Evolutionary conservation across 495 filamentous ascomycete species (phyloP), one percentile per base, ranked within the genome.

Genomic region (Durotheca rogersii): DNA sequence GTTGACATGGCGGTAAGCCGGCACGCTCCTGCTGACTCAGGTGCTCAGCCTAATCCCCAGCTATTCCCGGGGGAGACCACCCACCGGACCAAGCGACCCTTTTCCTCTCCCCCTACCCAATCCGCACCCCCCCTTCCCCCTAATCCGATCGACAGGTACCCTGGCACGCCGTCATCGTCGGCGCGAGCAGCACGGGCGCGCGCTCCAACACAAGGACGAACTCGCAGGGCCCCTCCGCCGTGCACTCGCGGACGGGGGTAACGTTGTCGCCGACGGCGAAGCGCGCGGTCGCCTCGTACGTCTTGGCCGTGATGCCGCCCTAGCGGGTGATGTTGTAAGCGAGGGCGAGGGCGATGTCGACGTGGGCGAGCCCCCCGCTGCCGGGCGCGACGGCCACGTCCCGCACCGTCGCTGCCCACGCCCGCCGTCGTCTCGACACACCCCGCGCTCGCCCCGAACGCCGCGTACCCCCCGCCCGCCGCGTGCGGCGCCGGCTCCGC

Each of bases 401-500:
- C 20, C 10, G 21, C 21, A 43, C 49, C 54, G 12, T 41, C 36
- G 6, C 56, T 46, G 35, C 53, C 43, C 17, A 35, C 42, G 17
- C 2, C 6, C 19, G 35, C 0, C 9, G 31, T 39, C 5, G 46
- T 51, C 27, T 51, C 47, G 1, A 6, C 14, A 37, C 51, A 60
- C 11, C 41, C 56, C 14, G 41, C 25, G 46, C 51, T 55, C 12
- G 56, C 41, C 4, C 0, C 6, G 25, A 60, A 60, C 4, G 56
- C 11, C 0, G 55, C 15, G 44, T 60, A 60, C 18, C 56, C 56
- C 11, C 51, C 51, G 29, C 51, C 51, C 0, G 29, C 44, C 2
- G 41, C 50, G 45, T 42, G 36, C 6, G 56, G 56, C 17, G 39
- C 44, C 9, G 50, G 33, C 2, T 50, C 50, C 3, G 56, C 56